Base-by-base conservation (phyloP, 2,329 filamentous ascomycete genomes). In the Allantophomopsis cytisporea region DNA sequence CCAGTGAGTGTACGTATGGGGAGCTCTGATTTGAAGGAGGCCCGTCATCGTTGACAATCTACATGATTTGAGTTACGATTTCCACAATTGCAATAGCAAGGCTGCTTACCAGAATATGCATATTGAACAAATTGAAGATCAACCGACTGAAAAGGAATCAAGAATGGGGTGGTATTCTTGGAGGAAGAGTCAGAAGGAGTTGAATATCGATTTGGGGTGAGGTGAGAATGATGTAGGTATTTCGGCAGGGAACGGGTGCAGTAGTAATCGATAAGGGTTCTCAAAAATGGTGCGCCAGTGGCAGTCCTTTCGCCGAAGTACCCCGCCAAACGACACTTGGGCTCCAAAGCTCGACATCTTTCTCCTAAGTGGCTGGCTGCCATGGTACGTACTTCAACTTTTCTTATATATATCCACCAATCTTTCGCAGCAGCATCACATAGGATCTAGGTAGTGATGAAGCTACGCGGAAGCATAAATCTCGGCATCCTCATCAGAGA, bases 1-100 rank as follows among this genome's bases (percentile, higher is more conserved):
- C 71, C 42, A 89, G 71, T 45, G 74, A 78, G 63, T 85, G 82
- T 45, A 89, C 73, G 53, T 89, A 89, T 7, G 84, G 84, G 35
- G 83, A 87, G 31, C 83, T 83, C 54, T 81, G 73, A 43, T 78
- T 71, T 23, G 80, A 85, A 46, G 83, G 83, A 39, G 83, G 83
- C 13, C 83, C 83, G 62, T 89, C 83, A 55, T 89, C 83, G 64
- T 89, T 89, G 48, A 76, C 76, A 40, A 83, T 64, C 55, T 57
- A 33, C 16, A 37, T 39, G 42, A 41, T 37, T 38, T 43, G 40
- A 39, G 38, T 31, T 40, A 36, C 32, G 39, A 37, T 15, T 37
- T 18, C 14, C 34, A 15, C 34, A 31, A 28, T 15, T 14, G 14
- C 18, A 18, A 37, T 35, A 20, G 15, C 20, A 13, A 16, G 12